Conservation (phyloP, 2,329 filamentous ascomycete species). For the Penicillium sp. region DNA sequence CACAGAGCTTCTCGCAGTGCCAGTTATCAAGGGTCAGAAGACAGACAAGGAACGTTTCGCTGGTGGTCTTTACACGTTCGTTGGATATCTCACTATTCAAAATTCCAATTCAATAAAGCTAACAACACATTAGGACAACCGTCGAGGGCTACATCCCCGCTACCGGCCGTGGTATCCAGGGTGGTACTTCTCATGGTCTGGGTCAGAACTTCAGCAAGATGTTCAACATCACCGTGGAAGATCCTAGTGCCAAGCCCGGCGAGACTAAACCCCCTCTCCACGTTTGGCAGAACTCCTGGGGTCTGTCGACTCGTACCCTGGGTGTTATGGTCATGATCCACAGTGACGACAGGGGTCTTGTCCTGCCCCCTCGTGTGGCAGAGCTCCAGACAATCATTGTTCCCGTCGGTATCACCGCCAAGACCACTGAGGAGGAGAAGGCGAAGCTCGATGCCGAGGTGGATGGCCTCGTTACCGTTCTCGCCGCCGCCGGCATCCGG, state of each 20-base stretch:
- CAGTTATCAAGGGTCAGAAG: conserved; percentile 88
- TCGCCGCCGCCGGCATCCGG: conserved; percentile 72
- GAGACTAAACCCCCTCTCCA: conserved; percentile 74
- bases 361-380: conserved; percentile 84
- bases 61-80: conserved; percentile 77
- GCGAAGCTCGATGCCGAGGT: conserved; percentile 71
- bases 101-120: no score
- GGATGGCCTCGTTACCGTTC: conserved; percentile 61
- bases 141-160: conserved; percentile 95
- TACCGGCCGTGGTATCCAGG: conserved; percentile 94
- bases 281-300: conserved; percentile 99
- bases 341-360: conserved; percentile 89
- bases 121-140: conserved; percentile 54
- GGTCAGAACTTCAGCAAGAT: conserved; percentile 99
- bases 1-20: conserved; percentile 87
- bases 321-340: conserved; percentile 99
- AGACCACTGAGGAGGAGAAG: conserved; percentile 73
- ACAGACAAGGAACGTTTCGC: conserved; percentile 81
- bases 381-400: conserved; percentile 82
- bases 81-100: background rate
- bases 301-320: conserved; percentile 91
- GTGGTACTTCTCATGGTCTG: conserved; percentile 86
- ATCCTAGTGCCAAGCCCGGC: conserved; percentile 64
- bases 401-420: conserved; percentile 88
- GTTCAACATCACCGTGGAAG: conserved; percentile 97